Percentiles rank a stretch among this genome's conserved stretches.
phyloP scores from a whole-genome alignment of 1,139 yeast genomes.

The Protomyces inouyei region DNA sequence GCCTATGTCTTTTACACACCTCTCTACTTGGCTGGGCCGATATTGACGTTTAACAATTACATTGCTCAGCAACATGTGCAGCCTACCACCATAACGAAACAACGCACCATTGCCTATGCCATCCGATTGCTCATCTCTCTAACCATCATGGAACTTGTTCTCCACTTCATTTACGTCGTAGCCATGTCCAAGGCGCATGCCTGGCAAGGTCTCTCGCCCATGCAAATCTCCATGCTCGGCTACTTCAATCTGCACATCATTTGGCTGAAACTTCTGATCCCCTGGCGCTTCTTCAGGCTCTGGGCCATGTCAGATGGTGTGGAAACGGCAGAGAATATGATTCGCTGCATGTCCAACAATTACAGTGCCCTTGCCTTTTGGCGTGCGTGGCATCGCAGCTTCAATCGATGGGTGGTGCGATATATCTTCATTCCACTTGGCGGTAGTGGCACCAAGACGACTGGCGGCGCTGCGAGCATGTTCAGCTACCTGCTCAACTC shows the following conservation, averaged over 20 bases:
- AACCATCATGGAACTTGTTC: conserved; percentile 76
- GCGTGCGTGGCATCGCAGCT: conserved; percentile 98
- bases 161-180: conserved; percentile 87
- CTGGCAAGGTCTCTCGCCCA: conserved; percentile 85
- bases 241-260: conserved; percentile 81
- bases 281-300: conserved; percentile 91
- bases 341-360: conserved; percentile 90
- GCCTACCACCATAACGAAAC: conserved; percentile 51
- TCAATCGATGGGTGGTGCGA: conserved; percentile 80
- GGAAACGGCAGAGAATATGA: conserved; percentile 97
- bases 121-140: conserved; percentile 66
- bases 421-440: conserved; percentile 38
- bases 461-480: conserved; percentile 47
- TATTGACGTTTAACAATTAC: conserved; percentile 86
- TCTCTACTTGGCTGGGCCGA: conserved; percentile 89
- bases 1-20: conserved; percentile 84
- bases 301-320: conserved; percentile 90
- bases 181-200: conserved; percentile 87
- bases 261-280: conserved; percentile 80
- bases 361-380: conserved; percentile 90
- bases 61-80: conserved; percentile 55
- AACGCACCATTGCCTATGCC: conserved; percentile 58
- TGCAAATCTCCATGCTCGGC: conserved; percentile 92
- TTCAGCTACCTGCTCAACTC: conserved; percentile 55
- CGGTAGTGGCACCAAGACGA: conserved; percentile 78